phyloP scores from a whole-genome alignment of 768 basidiomycete species.

The Boletus barrowsii region DNA sequence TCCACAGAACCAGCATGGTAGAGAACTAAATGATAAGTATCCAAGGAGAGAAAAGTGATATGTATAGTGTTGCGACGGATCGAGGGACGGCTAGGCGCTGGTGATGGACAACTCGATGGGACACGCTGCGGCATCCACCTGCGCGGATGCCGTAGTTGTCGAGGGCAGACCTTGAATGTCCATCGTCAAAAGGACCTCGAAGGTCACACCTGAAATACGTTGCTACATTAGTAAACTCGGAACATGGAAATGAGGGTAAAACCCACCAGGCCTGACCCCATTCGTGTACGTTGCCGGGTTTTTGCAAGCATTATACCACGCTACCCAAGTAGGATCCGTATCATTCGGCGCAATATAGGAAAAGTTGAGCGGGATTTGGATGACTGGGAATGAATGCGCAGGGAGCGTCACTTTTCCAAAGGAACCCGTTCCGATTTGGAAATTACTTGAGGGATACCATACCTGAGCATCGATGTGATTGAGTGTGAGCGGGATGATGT shows the following conservation, averaged over 20 bases:
- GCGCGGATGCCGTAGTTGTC: conserved; percentile 50
- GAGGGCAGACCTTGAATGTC: conserved; percentile 64
- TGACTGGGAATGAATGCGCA: conserved; percentile 60
- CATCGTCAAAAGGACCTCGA: conserved; percentile 65
- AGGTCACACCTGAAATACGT: conserved; percentile 43
- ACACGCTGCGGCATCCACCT: conserved; percentile 59
- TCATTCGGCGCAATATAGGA: conserved; percentile 76
- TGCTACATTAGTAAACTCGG: conserved; percentile 5
- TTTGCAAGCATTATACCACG: conserved; percentile 77
- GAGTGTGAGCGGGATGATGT: conserved; percentile 77
- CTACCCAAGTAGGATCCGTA: conserved; percentile 79
- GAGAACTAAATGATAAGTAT: conserved; percentile 8
- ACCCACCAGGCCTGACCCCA: conserved; percentile 62
- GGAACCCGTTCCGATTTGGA: conserved; percentile 66
- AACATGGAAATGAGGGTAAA: neutral
- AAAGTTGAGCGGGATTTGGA: conserved; percentile 79
- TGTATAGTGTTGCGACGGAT: no score
- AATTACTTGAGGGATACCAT: conserved; percentile 64
- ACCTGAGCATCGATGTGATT: conserved; percentile 62
- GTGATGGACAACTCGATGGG: conserved; percentile 64
- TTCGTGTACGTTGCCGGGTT: conserved; percentile 47
- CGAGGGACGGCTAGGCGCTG: conserved; percentile 38
- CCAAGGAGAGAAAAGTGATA: neutral
- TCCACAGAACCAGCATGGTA: conserved; percentile 11
- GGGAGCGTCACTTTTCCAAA: conserved; percentile 57